These are phyloP conservation scores for Cercospora sp. DNA, from an alignment of 2,329 filamentous ascomycete genomes.

Conservation along the genomic window DNA sequence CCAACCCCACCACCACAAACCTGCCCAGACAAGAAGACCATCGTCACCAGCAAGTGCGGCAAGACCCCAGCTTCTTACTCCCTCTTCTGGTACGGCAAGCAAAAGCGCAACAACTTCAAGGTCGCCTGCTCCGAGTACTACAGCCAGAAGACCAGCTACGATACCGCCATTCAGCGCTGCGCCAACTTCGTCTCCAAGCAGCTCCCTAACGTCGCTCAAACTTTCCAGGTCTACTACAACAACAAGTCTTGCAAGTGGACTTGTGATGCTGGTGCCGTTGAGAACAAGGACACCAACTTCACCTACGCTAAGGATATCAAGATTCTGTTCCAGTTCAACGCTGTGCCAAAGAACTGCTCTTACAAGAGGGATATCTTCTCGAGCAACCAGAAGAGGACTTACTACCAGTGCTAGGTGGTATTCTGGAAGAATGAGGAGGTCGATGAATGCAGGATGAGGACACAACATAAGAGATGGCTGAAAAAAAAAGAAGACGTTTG, in stretches of 20 bases:
- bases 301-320: neutral
- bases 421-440: neutral
- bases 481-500: neutral
- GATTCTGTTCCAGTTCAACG: slow-evolving; percentile 1
- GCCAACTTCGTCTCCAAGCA: slow-evolving; percentile 5
- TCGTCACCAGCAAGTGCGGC: neutral
- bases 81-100: neutral
- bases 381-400: neutral
- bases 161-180: neutral
- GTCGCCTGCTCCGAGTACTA: neutral
- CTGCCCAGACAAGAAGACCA: neutral
- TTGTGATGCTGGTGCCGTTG: neutral
- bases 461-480: neutral
- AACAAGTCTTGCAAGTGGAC: neutral
- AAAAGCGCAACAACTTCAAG: slow-evolving; percentile 1
- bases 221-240: slow-evolving; percentile 4
- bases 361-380: neutral
- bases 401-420: neutral
- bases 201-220: neutral
- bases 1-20: neutral
- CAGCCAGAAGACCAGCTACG: neutral
- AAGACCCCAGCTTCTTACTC: neutral
- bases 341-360: neutral
- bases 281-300: neutral
- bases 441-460: neutral